Percentiles rank a stretch among this genome's conserved stretches.
phyloP scores from a whole-genome alignment of 2,329 filamentous ascomycete genomes.

The Phialophora verrucosa region DNA sequence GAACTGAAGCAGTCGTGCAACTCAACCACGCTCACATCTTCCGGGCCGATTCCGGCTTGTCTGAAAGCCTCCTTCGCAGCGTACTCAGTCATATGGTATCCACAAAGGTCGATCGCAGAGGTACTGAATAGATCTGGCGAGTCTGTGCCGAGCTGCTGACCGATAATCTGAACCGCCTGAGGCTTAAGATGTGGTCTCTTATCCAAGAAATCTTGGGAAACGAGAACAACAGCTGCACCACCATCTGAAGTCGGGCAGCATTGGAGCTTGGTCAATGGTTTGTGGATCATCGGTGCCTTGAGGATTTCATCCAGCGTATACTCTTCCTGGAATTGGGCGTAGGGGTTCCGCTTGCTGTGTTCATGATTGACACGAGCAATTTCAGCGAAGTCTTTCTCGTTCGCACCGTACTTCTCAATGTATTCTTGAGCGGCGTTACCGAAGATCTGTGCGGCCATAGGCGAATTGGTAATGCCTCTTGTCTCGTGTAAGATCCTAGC shows the following conservation, averaged over 20 bases:
- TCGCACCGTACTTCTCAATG: conserved; percentile 66
- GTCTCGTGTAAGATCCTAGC: too few relatives aligned
- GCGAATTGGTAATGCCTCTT: conserved; percentile 53
- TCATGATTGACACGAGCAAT: conserved; percentile 91
- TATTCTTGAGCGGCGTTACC: conserved; percentile 1
- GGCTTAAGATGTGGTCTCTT: conserved; percentile 78
- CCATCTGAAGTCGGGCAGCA: conserved; percentile 97
- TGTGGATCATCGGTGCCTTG: conserved; percentile 76
- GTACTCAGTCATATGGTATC: too few relatives aligned
- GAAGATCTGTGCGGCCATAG: conserved; percentile 61
- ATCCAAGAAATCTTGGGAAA: conserved; percentile 87
- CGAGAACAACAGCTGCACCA: conserved; percentile 83
- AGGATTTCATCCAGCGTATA: conserved; percentile 86
- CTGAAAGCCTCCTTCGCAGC: conserved; percentile 31
- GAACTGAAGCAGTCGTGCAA: conserved; percentile 98
- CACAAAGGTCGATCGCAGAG: too few relatives aligned
- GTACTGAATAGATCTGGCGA: conserved; percentile 70
- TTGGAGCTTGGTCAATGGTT: conserved; percentile 94
- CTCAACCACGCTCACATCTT: conserved; percentile 84
- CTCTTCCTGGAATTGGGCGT: conserved; percentile 92
- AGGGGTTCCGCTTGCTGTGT: conserved; percentile 89
- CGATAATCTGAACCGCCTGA: conserved; percentile 86
- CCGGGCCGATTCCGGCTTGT: conserved; percentile 69
- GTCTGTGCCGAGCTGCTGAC: conserved; percentile 85
- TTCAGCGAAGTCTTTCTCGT: conserved; percentile 85